Conservation (phyloP, 2,329 filamentous ascomycete genomes). For the Zasmidium angulare region DNA sequence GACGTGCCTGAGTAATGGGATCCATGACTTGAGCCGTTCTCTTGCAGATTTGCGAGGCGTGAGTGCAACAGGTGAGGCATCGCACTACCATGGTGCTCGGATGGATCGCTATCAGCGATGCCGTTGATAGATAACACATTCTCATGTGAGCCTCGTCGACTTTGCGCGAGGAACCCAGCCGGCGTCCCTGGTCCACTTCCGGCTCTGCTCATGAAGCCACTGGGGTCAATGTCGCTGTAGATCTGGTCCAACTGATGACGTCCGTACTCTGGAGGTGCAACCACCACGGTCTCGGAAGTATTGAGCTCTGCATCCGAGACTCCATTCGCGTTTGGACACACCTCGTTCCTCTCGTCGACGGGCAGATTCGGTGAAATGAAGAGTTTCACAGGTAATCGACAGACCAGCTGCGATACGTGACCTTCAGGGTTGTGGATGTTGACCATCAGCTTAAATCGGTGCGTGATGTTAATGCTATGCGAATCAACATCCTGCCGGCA, state of each 20-base stretch:
- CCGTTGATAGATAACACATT: constrained; percentile 66
- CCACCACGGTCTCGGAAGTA: constrained; percentile 56
- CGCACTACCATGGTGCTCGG: constrained; percentile 41
- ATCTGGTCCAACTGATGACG: constrained; percentile 86
- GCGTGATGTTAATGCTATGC: constrained; percentile 84
- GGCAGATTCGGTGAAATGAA: constrained; percentile 95
- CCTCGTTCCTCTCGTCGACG: constrained; percentile 80
- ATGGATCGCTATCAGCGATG: constrained; percentile 49
- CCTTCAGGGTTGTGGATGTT: constrained; percentile 93
- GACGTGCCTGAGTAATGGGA: constrained; percentile 25
- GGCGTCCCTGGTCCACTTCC: constrained; percentile 68
- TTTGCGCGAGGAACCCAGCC: constrained; percentile 60
- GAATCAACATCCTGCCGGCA: constrained; percentile 90
- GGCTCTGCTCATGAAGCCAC: constrained; percentile 64
- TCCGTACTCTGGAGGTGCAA: constrained; percentile 89
- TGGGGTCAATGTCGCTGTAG: constrained; percentile 81
- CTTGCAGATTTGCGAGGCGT: constrained; percentile 59
- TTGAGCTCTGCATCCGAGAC: constrained; percentile 45
- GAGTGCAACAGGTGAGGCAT: constrained; percentile 68
- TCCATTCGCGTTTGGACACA: constrained; percentile 53
- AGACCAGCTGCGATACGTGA: constrained; percentile 88
- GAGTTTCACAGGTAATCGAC: constrained; percentile 84
- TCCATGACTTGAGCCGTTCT: constrained; percentile 34
- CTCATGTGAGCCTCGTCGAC: constrained; percentile 74
- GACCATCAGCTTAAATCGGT: constrained; percentile 89